Base-by-base conservation (phyloP, 139 green algal species). In the Chlamydomonas incerta region DNA sequence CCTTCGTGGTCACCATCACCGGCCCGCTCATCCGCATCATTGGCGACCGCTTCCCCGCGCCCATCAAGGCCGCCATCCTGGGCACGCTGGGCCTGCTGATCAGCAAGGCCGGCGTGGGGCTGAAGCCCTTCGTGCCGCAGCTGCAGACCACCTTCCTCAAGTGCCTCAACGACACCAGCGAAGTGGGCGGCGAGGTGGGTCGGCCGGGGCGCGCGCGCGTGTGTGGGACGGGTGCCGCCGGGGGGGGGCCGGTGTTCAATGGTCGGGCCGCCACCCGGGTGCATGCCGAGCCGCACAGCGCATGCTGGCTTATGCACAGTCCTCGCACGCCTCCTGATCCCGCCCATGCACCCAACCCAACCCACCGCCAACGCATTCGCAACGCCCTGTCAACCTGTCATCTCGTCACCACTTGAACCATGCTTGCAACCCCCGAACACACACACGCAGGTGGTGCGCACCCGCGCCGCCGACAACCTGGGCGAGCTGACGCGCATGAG, bases 91-190 rank as follows among this genome's bases (percentile, higher is more conserved):
- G 93, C 47, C 72, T 96, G 66, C 90, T 99, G 55, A 96, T 99
- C 74, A 62, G 41, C 74, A 96, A 97, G 82, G 96, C 92, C 13
- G 96, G 97, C 15, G n/a, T 92, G 28, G 94, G 88, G 6, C 93
- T 99, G 33, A 98, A 98, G 91, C 96, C 96, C 20, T 99, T 99
- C 87, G 94, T 99, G 82, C 95, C 97, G n/a, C 97, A 98, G 92
- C 94, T 99, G 76, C 97, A 99, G 92, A 98, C 97, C 65, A 99
- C 96, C 21, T 99, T 99, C 93, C 83, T 99, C 62, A 99, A 99
- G 92, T 98, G 96, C 91, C 93, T 99, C 34, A 85, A 92, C 31
- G 97, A 99, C 62, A 46, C 65, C 41, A 74, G 63, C 63, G 77
- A 83, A 23, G 63, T 83, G 62, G 17, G 75, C 46, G 26, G 9